These are phyloP conservation scores for Leccinum solheimii DNA, from an alignment of 1,284 basidiomycete species.

Conservation along the genomic window DNA sequence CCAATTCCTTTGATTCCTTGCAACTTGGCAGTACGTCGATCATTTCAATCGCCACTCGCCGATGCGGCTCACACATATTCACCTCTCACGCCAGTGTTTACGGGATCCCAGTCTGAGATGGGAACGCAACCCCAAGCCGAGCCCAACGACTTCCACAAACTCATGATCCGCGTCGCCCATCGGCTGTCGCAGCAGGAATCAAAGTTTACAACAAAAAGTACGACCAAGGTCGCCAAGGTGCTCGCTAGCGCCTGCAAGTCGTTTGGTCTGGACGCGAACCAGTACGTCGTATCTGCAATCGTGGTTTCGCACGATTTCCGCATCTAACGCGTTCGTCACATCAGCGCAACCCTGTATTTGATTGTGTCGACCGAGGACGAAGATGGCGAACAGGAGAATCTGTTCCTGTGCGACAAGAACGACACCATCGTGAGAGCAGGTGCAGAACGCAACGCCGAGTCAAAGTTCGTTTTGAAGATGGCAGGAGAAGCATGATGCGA, in stretches of 20 bases:
- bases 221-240: constrained; percentile 45
- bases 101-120: constrained; percentile 10
- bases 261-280: constrained; percentile 37
- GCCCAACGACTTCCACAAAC: constrained; percentile 13
- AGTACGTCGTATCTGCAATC: constrained; percentile 26
- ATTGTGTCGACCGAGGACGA: constrained; percentile 28
- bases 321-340: background rate
- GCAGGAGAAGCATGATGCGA: constrained; percentile 23
- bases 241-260: constrained; percentile 43
- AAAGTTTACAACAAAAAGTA: constrained; percentile 45
- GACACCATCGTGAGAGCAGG: constrained; percentile 36
- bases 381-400: constrained; percentile 20
- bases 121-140: constrained; percentile 4
- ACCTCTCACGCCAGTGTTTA: background rate
- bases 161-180: constrained; percentile 38
- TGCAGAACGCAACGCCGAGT: constrained; percentile 21
- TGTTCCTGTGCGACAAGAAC: constrained; percentile 31
- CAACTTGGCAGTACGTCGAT: constrained; percentile 14
- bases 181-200: constrained; percentile 35
- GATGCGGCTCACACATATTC: background rate
- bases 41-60: background rate
- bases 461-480: constrained; percentile 31
- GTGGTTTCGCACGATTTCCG: background rate
- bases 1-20: background rate
- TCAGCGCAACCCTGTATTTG: constrained; percentile 31